Base-by-base conservation (phyloP, 768 basidiomycete species). In the Astraeus odoratus region DNA sequence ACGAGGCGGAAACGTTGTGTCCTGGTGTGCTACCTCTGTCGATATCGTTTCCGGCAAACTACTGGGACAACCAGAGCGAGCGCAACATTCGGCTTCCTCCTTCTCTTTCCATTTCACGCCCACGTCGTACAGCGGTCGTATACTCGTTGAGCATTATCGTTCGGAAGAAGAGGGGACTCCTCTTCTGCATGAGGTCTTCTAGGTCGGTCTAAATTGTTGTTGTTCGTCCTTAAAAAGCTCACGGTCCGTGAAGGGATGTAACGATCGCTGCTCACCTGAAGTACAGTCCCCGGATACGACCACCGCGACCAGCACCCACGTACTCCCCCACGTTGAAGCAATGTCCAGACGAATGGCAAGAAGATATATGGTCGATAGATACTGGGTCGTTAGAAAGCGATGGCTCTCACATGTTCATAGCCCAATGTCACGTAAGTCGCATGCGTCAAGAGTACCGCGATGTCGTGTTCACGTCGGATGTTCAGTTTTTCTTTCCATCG, bases 401-500 rank as follows among this genome's bases (percentile, higher is more conserved):
- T 20, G 46, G n/a, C 23, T 42, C 40, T 12, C 46, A 46, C 0
- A 44, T 51, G 16, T 53, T 54, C 9, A 34, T 39, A 12, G 64
- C 59, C 12, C 51, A 63, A 35, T 64, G 63, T 30, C 60, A 63
- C 44, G 64, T 66, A 51, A 54, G 63, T 36, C 36, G 12, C 5
- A 18, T 20, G 8, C 35, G 24, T 12, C 30, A 13, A 13, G 4
- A 23, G 12, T 24, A 25, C n/a, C 7, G 16, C 39, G 9, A 19
- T 1, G 3, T 26, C 33, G 31, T 6, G 1, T 13, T 44, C 45
- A 54, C 20, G 15, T 33, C 40, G 15, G 31, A 37, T 27, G 13
- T 51, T 34, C 54, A 85, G 83, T 59, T 84, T 16, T 80, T 83
- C 55, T 61, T 85, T 16, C 83, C 83, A 16, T 69, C 71, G 3